Conservation (phyloP, 1,284 basidiomycete species). For the Tilletiopsis washingtonensis region DNA sequence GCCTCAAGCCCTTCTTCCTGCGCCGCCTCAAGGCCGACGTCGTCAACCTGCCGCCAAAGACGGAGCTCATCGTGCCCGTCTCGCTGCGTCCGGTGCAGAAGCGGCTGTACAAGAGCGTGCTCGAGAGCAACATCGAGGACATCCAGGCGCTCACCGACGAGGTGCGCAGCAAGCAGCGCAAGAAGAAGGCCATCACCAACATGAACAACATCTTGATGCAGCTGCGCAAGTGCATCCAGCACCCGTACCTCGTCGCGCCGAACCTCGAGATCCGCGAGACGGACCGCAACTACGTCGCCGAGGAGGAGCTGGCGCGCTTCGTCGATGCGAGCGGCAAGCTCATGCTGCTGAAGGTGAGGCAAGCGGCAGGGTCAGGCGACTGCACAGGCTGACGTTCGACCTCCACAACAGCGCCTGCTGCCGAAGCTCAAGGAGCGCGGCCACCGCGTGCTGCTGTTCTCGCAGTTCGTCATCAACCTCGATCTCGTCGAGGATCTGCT, state of each 20-base stretch:
- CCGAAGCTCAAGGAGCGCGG: constrained; percentile 45
- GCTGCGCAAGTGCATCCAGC: constrained; percentile 38
- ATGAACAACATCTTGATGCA: constrained; percentile 41
- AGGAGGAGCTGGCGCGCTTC: constrained; percentile 67
- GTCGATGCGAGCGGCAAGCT: constrained; percentile 75
- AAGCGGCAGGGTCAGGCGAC: too few species aligned
- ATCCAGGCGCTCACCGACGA: constrained; percentile 25
- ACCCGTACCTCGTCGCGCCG: constrained; percentile 65
- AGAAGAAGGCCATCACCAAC: constrained; percentile 21
- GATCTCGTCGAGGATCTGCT: constrained; percentile 47
- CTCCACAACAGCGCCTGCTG: too few species aligned
- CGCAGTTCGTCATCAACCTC: constrained; percentile 45
- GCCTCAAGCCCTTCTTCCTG: constrained; percentile 80
- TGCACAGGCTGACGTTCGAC: too few species aligned
- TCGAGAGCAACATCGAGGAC: constrained; percentile 28
- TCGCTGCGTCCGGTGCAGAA: constrained; percentile 82
- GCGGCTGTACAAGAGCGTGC: constrained; percentile 63
- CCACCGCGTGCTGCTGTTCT: constrained; percentile 43
- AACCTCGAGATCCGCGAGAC: constrained; percentile 63
- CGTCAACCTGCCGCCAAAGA: constrained; percentile 78
- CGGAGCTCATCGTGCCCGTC: constrained; percentile 72
- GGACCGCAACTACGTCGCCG: constrained; percentile 53
- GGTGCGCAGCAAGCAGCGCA: background rate
- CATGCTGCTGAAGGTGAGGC: too few species aligned
- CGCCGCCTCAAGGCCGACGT: constrained; percentile 88